Evolutionary conservation across 257 asterid species (phyloP), one percentile per base, ranked within the genome.

Genomic region (Echites panduratus): DNA sequence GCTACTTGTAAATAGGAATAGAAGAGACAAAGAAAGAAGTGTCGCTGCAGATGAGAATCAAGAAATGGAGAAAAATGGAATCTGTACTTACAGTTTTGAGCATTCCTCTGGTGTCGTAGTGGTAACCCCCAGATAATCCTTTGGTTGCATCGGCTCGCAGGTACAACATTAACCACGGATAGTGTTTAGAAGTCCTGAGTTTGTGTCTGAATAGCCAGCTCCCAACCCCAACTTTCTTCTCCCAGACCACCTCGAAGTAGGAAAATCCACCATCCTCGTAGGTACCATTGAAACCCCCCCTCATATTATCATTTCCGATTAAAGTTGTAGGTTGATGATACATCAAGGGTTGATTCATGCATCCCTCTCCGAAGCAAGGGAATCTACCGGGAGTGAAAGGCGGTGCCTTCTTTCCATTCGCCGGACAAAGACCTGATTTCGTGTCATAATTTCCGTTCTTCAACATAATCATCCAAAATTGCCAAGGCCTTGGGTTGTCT

Each of bases 91-190:
- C 83, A 32, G 67, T 79, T 72, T 75, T 75, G 73, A 77, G 76
- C 82, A 81, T 81, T 45, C 96, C 96, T 38, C 96, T 71, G 22
- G 96, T 87, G 78, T 82, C 91, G 22, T 89, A 89, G 53, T 84
- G 96, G 79, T 89, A 89, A 62, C 96, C 96, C 4, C 93, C 96
- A 9, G 96, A 87, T 41, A 66, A 87, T 2, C 96, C 96, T 11
- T 77, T 79, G 19, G 93, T 89, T 3, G 96, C 93, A 73, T 89
- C 93, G 7, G 96, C 91, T 82, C 96, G 76, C 2, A 89, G 78
- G 80, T 89, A 89, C 66, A 89, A 68, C 96, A 89, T 89, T 22
- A 89, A 89, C 93, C 96, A 89, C 0, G 96, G 96, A 66, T 89
- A 89, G 48, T 67, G 78, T 13, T 78, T 82, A 0, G 96, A 83